Evolutionary conservation across 106 monocot species (phyloP), one percentile per base, ranked within the genome.

Genomic region (Dioscorea alata): DNA sequence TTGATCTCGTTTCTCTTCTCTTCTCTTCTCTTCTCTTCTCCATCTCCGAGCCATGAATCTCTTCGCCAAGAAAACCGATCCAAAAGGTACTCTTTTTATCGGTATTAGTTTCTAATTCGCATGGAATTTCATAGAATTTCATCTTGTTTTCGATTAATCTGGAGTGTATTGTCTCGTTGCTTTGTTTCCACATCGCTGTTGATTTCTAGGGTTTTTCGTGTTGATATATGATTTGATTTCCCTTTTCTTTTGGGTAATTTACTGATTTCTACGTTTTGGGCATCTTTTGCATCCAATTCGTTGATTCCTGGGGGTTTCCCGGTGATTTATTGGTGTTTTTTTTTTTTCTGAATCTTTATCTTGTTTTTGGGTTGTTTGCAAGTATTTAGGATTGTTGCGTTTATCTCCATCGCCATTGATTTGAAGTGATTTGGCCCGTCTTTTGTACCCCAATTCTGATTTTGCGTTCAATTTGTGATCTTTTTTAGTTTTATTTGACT

Each of bases 21-120:
- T 28, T 28, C 28, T 28, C 28, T 28, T 28, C 28, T 28, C 28
- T 28, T 16, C 15, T 54, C 54, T 8, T 19, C 54, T 18, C 54
- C 12, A 19, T 19, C 54, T 54, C 54, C 4, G 3, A 2, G 65
- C 20, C 20, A 66, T 66, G 65, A 66, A 66, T 66, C 16, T 66
- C 2, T 66, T 66, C 65, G 65, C 65, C 19, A 66, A 66, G 65
- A 66, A 66, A 49, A 66, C 65, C 19, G 49, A 48, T 48, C 18
- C 65, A 18, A 66, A 33, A 66, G 65, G 65, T 66, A 66, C 33
- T 19, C 0, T 54, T 19, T 16, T 54, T 4, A 13, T 19, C 54
- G 15, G 4, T 4, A 13, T 54, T 54, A 19, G 18, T 15, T 18
- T 54, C 19, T 16, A 54, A 54, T 54, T 54, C 1, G 5, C 19